Evolutionary conservation across 495 filamentous ascomycete species (phyloP).

Genomic region (Cercophora sp.): DNA sequence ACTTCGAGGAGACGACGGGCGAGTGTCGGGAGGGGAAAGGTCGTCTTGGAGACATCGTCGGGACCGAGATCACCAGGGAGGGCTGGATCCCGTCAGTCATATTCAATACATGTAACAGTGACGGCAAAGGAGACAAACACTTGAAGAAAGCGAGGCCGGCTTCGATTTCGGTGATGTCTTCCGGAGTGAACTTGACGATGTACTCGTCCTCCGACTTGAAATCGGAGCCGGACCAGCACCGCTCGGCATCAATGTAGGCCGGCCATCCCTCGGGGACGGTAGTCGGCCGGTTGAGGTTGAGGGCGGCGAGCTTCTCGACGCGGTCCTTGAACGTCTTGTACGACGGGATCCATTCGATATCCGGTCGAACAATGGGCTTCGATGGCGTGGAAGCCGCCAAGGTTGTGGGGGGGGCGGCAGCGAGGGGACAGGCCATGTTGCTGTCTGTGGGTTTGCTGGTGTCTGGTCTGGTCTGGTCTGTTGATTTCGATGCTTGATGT

Average conservation of each 20-base stretch:
- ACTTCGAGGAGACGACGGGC: constrained; percentile 12
- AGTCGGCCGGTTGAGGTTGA: constrained; percentile 23
- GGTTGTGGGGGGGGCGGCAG: background rate
- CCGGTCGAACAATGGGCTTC: constrained; percentile 19
- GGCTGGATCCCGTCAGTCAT: no score
- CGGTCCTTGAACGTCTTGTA: constrained; percentile 28
- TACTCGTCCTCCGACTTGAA: constrained; percentile 27
- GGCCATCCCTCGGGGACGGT: constrained; percentile 27
- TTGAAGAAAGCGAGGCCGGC: constrained; percentile 23
- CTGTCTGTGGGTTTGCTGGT: no score
- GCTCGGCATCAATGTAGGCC: constrained; percentile 14
- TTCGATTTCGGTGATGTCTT: constrained; percentile 28
- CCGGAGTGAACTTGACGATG: constrained; percentile 15
- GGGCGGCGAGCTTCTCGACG: constrained; percentile 18
- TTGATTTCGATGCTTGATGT: no score
- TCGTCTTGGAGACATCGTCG: constrained; percentile 20
- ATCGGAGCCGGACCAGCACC: constrained; percentile 26
- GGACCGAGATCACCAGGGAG: constrained; percentile 17
- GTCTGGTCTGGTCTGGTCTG: no score
- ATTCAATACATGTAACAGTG: no score
- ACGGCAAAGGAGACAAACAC: constrained; percentile 6
- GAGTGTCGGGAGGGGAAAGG: constrained; percentile 24
- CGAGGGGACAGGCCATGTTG: constrained; percentile 11
- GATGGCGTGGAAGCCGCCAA: background rate
- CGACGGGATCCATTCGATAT: constrained; percentile 29